Percentiles rank a stretch among this genome's conserved stretches.
Evolutionary conservation across 2,329 filamentous ascomycete genomes (phyloP).

Genomic region (Leptographium lundbergii): DNA sequence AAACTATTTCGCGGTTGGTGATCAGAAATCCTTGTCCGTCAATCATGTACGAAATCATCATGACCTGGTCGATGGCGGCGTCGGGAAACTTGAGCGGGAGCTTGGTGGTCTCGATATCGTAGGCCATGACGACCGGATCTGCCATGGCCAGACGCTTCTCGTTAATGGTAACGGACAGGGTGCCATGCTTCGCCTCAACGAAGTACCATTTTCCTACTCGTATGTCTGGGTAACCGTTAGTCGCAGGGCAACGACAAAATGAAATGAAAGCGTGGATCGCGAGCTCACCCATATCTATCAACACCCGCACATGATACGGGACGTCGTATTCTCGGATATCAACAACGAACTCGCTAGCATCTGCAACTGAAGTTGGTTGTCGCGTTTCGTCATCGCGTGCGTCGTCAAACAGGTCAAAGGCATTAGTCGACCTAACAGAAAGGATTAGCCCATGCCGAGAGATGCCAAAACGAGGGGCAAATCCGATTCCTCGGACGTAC

Average conservation of each 20-base stretch:
- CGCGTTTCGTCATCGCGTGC: conserved; percentile 69
- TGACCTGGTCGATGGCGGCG: conserved; percentile 85
- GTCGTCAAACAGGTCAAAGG: conserved; percentile 91
- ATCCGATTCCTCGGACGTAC: conserved; percentile 33
- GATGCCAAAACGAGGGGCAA: background rate
- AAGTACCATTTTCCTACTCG: conserved; percentile 95
- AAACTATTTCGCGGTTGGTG: conserved; percentile 94
- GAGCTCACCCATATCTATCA: conserved; percentile 72
- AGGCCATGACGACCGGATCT: conserved; percentile 97
- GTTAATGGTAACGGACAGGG: conserved; percentile 70
- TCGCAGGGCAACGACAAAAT: background rate
- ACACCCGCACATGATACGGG: conserved; percentile 96
- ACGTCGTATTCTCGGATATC: conserved; percentile 99
- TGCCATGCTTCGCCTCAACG: conserved; percentile 85
- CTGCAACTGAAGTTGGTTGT: conserved; percentile 60
- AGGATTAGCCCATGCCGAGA: background rate
- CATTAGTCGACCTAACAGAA: conserved; percentile 32
- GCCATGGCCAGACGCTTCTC: conserved; percentile 81
- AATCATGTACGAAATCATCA: conserved; percentile 99
- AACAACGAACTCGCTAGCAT: conserved; percentile 93
- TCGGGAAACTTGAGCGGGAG: conserved; percentile 94
- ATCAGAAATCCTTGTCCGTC: conserved; percentile 96
- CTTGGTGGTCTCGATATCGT: conserved; percentile 97
- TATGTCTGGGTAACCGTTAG: conserved; percentile 49
- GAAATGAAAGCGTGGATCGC: too few relatives aligned